Evolutionary conservation across 1,139 yeast genomes (phyloP).

Genomic region (Yamadazyma trypodendri): DNA sequence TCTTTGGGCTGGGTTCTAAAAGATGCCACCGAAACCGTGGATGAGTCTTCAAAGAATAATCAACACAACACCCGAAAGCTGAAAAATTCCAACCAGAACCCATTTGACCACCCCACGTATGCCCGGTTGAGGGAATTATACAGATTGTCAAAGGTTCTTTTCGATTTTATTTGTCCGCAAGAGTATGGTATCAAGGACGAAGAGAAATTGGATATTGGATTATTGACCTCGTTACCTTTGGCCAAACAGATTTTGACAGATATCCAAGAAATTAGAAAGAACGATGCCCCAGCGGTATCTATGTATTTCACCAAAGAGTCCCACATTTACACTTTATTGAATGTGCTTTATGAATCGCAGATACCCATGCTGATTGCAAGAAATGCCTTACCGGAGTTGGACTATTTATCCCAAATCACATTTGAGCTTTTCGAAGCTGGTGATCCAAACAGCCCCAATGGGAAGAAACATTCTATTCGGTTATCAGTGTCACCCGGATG

Average conservation of each 20-base stretch:
- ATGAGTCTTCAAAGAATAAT: slow-evolving; percentile 23
- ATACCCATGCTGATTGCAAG: slow-evolving; percentile 92
- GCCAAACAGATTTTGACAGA: slow-evolving; percentile 86
- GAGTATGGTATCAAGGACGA: slow-evolving; percentile 96
- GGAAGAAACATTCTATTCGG: slow-evolving; percentile 83
- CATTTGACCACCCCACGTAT: slow-evolving; percentile 80
- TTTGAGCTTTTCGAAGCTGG: slow-evolving; percentile 89
- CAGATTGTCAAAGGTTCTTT: slow-evolving; percentile 84
- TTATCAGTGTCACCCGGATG: slow-evolving; percentile 95
- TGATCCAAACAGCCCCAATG: slow-evolving; percentile 55
- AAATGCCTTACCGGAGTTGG: slow-evolving; percentile 94
- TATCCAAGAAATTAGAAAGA: slow-evolving; percentile 73
- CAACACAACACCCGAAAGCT: slow-evolving; percentile 22
- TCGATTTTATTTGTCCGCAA: slow-evolving; percentile 97
- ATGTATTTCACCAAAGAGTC: slow-evolving; percentile 96
- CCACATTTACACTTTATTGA: slow-evolving; percentile 89
- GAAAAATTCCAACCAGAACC: slow-evolving; percentile 33
- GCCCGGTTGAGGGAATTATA: slow-evolving; percentile 84
- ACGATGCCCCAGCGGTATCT: slow-evolving; percentile 78
- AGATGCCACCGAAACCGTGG: slow-evolving; percentile 37
- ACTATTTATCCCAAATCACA: slow-evolving; percentile 89
- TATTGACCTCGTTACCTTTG: slow-evolving; percentile 89
- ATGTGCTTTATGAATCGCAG: slow-evolving; percentile 90
- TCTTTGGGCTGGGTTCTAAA: slow-evolving; percentile 75
- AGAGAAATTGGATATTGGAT: slow-evolving; percentile 93